phyloP scores from a whole-genome alignment of 2,329 filamentous ascomycete species.

The Chrysoporthe deuterocubensis region DNA sequence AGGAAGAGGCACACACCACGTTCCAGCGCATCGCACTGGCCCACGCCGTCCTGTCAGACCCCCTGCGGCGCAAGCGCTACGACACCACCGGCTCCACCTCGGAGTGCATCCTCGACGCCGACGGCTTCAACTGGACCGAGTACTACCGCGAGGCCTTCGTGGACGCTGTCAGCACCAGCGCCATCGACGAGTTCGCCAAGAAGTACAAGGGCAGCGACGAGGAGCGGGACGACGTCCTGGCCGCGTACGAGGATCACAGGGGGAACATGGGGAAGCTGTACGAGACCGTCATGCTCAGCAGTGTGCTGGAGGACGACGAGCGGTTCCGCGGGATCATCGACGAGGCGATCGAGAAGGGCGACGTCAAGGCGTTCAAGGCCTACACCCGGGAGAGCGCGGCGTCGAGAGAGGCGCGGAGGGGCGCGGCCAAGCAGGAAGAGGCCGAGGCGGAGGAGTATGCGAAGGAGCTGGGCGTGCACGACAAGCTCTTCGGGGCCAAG shows the following conservation, averaged over 20 bases:
- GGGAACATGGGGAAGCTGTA: slow-evolving; percentile 82
- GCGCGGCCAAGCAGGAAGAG: slow-evolving; percentile 68
- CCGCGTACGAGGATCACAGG: slow-evolving; percentile 72
- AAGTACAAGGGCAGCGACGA: slow-evolving; percentile 87
- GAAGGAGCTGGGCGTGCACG: slow-evolving; percentile 74
- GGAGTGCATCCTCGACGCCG: slow-evolving; percentile 75
- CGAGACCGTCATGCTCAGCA: slow-evolving; percentile 82
- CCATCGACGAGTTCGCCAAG: slow-evolving; percentile 74
- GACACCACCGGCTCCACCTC: slow-evolving; percentile 88
- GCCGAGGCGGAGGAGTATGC: slow-evolving; percentile 75
- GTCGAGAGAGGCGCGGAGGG: slow-evolving; percentile 61
- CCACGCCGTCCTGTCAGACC: slow-evolving; percentile 89
- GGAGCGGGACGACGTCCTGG: slow-evolving; percentile 77
- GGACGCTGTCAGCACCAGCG: slow-evolving; percentile 73
- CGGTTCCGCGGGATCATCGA: slow-evolving; percentile 83
- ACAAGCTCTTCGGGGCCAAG: slow-evolving; percentile 64
- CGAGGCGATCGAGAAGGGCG: slow-evolving; percentile 71
- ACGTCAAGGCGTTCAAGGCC: slow-evolving; percentile 67
- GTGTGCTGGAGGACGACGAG: slow-evolving; percentile 82
- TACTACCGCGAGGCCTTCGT: slow-evolving; percentile 87
- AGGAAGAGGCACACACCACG: slow-evolving; percentile 72
- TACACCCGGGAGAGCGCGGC: slow-evolving; percentile 77
- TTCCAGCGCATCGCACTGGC: slow-evolving; percentile 95
- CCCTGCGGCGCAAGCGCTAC: slow-evolving; percentile 79
- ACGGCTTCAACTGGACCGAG: slow-evolving; percentile 86